A percentile compares a stretch with the other conserved stretches of the same genome.
Evolutionary conservation across 192 early-diverging fungal genomes (phyloP).

Genomic region (Coemansia asiatica): DNA sequence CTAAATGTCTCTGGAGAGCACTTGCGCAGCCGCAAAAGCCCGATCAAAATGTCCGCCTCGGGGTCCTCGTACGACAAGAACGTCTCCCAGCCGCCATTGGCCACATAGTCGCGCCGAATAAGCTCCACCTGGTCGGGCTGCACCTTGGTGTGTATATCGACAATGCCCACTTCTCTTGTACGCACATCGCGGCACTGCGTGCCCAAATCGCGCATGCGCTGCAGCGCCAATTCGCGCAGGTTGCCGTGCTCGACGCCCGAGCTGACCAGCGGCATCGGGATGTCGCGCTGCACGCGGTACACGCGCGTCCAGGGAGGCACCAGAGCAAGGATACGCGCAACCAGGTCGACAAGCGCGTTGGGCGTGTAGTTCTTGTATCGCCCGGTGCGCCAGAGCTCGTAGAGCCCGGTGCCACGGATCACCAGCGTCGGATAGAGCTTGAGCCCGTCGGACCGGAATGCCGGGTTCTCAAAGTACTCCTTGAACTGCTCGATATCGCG

Average conservation of each 20-base stretch:
- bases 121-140: conserved; percentile 93
- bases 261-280: conserved; percentile 99
- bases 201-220: conserved; percentile 96
- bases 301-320: conserved; percentile 99
- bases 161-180: conserved; percentile 97
- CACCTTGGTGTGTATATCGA: conserved; percentile 95
- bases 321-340: conserved; percentile 91
- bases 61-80: conserved; percentile 99
- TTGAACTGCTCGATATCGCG: conserved; percentile 99
- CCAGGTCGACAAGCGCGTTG: conserved; percentile 90
- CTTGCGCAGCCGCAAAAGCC: conserved; percentile 90
- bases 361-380: conserved; percentile 98
- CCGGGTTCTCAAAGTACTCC: conserved; percentile 97
- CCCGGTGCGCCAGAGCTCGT: conserved; percentile 98
- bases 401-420: conserved; percentile 96
- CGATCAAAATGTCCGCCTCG: conserved; percentile 93
- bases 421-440: conserved; percentile 99
- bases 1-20: conserved; percentile 86
- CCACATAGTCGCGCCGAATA: conserved; percentile 95
- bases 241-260: conserved; percentile 99
- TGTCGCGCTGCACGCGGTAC: conserved; percentile 98
- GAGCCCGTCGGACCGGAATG: conserved; percentile 96
- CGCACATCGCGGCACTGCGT: conserved; percentile 96
- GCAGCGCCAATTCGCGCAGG: conserved; percentile 88
- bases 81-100: conserved; percentile 99